Percentiles rank a stretch among this genome's conserved stretches.
Evolutionary conservation across 1,284 basidiomycete genomes (phyloP).

Genomic region (Microbotryomycetes sp.): DNA sequence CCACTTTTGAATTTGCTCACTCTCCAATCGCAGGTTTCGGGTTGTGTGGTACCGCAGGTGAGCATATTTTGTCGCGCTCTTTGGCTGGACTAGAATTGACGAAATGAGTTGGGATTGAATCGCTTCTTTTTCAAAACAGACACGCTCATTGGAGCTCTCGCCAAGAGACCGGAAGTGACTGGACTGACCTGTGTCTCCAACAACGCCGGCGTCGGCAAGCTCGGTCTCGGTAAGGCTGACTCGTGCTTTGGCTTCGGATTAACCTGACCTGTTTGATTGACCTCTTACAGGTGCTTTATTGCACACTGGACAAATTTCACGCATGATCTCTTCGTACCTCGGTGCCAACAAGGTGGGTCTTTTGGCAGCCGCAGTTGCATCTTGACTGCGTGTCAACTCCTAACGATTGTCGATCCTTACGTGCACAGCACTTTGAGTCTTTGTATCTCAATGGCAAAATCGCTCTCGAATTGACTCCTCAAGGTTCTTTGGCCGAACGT

Average conservation of each 20-base stretch:
- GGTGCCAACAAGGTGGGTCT: slow-evolving; percentile 36
- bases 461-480: slow-evolving; percentile 79
- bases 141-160: slow-evolving; percentile 74
- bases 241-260: neutral
- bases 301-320: slow-evolving; percentile 67
- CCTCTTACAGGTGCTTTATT: slow-evolving; percentile 63
- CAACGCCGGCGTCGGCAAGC: slow-evolving; percentile 73
- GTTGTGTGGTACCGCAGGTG: slow-evolving; percentile 40
- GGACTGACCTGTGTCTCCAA: slow-evolving; percentile 81
- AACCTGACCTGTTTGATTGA: neutral
- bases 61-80: slow-evolving; percentile 20
- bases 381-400: neutral
- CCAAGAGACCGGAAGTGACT: slow-evolving; percentile 61
- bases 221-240: slow-evolving; percentile 61
- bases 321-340: slow-evolving; percentile 57
- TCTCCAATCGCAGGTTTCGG: too few relatives aligned
- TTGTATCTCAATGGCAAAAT: slow-evolving; percentile 75
- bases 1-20: too few relatives aligned
- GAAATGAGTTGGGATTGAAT: too few relatives aligned
- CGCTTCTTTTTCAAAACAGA: too few relatives aligned
- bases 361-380: neutral
- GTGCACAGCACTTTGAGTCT: slow-evolving; percentile 44
- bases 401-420: neutral
- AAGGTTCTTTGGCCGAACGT: slow-evolving; percentile 84
- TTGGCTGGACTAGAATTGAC: neutral